Conservation (phyloP, 2,329 filamentous ascomycete species). For the Aspergillus sp. region DNA sequence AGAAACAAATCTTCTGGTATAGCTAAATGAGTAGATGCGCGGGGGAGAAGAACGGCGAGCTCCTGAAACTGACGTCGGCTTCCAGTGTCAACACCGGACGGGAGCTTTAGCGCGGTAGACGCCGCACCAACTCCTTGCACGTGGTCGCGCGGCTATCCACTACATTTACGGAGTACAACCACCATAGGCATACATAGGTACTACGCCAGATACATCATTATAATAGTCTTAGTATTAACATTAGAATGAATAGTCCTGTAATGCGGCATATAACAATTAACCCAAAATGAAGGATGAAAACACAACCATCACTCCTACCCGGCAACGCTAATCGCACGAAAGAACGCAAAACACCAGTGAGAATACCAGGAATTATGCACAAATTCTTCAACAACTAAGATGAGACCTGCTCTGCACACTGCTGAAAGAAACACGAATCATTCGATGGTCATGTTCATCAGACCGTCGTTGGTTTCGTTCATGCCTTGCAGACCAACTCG, state of each 20-base stretch:
- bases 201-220: too few species aligned
- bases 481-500: conserved; percentile 84
- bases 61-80: conserved; percentile 1
- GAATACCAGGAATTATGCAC: too few species aligned
- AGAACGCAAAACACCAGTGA: neutral
- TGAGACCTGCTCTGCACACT: too few species aligned
- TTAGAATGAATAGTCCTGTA: too few species aligned
- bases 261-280: neutral
- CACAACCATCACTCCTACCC: neutral
- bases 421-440: conserved; percentile 38
- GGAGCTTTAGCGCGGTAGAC: conserved; percentile 22
- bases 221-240: too few species aligned
- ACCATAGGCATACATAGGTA: neutral
- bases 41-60: conserved; percentile 2
- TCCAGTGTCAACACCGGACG: conserved; percentile 1
- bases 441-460: conserved; percentile 98
- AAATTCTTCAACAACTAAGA: too few species aligned
- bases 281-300: neutral
- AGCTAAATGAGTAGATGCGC: too few species aligned
- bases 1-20: too few species aligned
- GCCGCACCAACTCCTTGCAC: conserved; percentile 11
- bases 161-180: neutral
- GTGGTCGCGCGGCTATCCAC: conserved; percentile 13
- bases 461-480: conserved; percentile 89
- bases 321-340: neutral